These are phyloP conservation scores for Eucalyptus guilfoylei DNA, from an alignment of 345 rosid species.

Conservation along the genomic window DNA sequence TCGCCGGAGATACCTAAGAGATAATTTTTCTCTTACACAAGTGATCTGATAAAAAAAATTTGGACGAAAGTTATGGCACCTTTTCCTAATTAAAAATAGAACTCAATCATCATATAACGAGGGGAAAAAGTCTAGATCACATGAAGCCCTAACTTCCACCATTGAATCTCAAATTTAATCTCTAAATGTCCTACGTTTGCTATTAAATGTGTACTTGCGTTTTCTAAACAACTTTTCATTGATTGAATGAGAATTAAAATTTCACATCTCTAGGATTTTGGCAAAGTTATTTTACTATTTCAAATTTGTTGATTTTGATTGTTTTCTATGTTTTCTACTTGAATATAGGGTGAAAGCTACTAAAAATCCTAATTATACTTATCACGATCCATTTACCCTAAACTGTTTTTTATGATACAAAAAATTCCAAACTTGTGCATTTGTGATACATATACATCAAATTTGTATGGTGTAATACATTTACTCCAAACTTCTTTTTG, in stretches of 20 bases:
- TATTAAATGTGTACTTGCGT: neutral
- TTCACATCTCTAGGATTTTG: neutral
- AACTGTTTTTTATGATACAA: neutral
- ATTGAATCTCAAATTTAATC: too few relatives aligned
- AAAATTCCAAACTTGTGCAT: neutral
- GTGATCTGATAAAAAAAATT: neutral
- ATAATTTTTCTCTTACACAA: neutral
- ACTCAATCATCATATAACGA: neutral
- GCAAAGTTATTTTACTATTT: neutral
- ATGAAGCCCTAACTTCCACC: neutral
- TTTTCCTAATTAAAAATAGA: neutral
- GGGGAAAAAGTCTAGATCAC: neutral
- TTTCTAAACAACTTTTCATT: neutral
- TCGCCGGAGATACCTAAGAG: neutral
- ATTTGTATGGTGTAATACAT: too few relatives aligned
- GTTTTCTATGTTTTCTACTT: neutral
- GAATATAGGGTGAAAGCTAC: neutral
- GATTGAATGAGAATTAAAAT: neutral
- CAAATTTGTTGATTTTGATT: neutral
- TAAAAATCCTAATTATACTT: too few relatives aligned
- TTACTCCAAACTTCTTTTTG: too few relatives aligned
- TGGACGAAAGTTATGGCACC: neutral
- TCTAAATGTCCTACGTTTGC: too few relatives aligned
- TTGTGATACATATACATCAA: neutral
- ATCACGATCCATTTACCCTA: too few relatives aligned